Conservation (phyloP, 257 asterid genomes). For the Solanum dulcamara region DNA sequence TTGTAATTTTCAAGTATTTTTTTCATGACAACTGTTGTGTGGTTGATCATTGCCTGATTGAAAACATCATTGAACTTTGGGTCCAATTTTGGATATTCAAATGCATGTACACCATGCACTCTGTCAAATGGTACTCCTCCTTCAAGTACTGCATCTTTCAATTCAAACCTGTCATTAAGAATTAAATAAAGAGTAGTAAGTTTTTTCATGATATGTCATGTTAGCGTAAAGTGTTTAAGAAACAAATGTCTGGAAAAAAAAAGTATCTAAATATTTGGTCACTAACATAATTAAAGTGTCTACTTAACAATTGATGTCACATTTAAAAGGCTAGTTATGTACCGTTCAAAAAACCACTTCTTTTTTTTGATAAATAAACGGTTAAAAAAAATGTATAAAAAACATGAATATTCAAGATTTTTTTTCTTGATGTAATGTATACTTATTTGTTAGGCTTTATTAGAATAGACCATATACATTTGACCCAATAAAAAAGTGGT, state of each 20-base stretch:
- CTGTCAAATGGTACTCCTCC: conserved; percentile 27
- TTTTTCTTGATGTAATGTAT: neutral
- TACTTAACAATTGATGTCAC: too few relatives aligned
- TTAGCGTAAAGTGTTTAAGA: too few relatives aligned
- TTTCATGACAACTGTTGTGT: conserved; percentile 11
- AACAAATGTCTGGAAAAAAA: too few relatives aligned
- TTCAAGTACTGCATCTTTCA: conserved; percentile 23
- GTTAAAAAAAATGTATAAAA: too few relatives aligned
- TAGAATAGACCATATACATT: neutral
- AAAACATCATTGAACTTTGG: conserved; percentile 15
- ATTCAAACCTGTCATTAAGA: conserved; percentile 9
- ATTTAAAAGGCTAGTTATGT: too few relatives aligned
- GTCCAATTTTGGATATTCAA: conserved; percentile 9
- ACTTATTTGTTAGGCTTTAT: neutral
- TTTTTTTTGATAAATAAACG: too few relatives aligned
- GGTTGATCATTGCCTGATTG: conserved; percentile 21
- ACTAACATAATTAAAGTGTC: too few relatives aligned
- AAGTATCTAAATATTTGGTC: too few relatives aligned
- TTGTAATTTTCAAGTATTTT: conserved; percentile 15
- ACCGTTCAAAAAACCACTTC: too few relatives aligned
- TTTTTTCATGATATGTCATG: too few relatives aligned
- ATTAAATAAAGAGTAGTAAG: neutral
- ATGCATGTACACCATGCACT: conserved; percentile 21
- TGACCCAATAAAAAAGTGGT: neutral
- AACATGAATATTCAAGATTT: too few relatives aligned